Evolutionary conservation across 2,329 filamentous ascomycete species (phyloP), one percentile per base, ranked within the genome.

Genomic region (Tolypocladium ovalisporum): DNA sequence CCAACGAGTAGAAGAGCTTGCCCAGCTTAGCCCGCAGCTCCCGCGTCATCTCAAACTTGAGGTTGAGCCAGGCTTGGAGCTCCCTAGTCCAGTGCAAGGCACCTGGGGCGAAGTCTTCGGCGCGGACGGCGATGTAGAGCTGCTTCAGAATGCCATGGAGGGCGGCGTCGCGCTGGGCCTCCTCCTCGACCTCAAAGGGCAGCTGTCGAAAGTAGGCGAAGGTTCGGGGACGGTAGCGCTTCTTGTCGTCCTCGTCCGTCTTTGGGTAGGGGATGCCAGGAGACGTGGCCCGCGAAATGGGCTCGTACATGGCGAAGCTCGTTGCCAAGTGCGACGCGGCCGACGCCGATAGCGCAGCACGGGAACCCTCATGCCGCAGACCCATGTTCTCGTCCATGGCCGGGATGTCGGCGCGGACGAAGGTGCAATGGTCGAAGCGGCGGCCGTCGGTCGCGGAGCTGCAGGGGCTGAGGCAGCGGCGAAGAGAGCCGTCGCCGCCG

Each of bases 61-160:
- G 84, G 56, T 88, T 89, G 63, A 99, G 80, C 94, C 95, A 99
- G 73, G 88, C 90, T 68, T 92, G 85, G 53, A 99, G 86, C 81
- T 99, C 94, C 64, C 93, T 86, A 19, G 94, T 97, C 94, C 94
- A 99, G 73, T 99, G 93, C 60, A 96, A 80, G 34, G 93, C 94
- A 37, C 94, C 94, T 0, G 93, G 90, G 29, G 88, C 87, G 73
- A 97, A 97, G 73, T 99, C 94, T 63, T 96, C 91, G 4, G 94
- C 88, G 69, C 91, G 87, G 62, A 99, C 80, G 58, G 93, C 84
- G 65, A 97, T 89, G 71, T 96, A 97, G 35, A 99, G 86, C 68
- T 96, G 89, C 71, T 92, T 94, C 64, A 97, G 80, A 65, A 97
- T 97, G 69, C 91, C 90, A 52, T 87, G 81, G 52, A 99, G 78